Evolutionary conservation across 1,139 yeast species (phyloP).

Genomic region (Lodderomyces beijingensis): DNA sequence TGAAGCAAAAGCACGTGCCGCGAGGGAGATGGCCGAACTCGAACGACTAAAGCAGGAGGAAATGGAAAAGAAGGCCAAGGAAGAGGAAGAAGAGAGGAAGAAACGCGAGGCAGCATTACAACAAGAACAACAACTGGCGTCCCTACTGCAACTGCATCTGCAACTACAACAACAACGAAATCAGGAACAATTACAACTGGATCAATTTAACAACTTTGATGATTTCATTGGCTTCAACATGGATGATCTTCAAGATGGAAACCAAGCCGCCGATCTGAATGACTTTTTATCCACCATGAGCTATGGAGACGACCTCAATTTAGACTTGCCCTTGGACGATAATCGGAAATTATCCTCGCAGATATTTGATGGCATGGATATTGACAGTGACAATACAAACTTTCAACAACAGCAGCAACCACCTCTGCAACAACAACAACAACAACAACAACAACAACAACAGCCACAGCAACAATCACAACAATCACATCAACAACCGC

Average conservation of each 20-base stretch:
- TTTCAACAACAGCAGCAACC: constrained; percentile 6
- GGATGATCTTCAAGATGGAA: constrained; percentile 12
- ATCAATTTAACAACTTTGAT: constrained; percentile 11
- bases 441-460: constrained; percentile 9
- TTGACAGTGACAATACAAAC: background rate
- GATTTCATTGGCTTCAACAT: constrained; percentile 13
- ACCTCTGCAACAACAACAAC: constrained; percentile 6
- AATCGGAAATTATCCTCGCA: constrained; percentile 7
- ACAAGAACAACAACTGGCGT: constrained; percentile 7
- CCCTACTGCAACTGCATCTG: too few species aligned
- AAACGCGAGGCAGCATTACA: constrained; percentile 7
- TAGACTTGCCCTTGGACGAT: constrained; percentile 11
- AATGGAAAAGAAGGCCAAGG: constrained; percentile 11
- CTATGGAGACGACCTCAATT: constrained; percentile 18
- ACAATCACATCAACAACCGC: background rate
- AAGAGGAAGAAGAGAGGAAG: constrained; percentile 9
- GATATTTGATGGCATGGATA: constrained; percentile 5
- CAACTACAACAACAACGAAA: constrained; percentile 9
- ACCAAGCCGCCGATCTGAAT: constrained; percentile 29
- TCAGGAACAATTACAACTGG: constrained; percentile 4
- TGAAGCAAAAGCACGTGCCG: constrained; percentile 15
- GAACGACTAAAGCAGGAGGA: constrained; percentile 14
- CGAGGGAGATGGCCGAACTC: constrained; percentile 15
- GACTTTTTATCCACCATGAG: constrained; percentile 36
- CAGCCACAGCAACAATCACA: constrained; percentile 6